Evolutionary conservation across 768 basidiomycete species (phyloP), one percentile per base, ranked within the genome.

Genomic region (Serendipita indica): DNA sequence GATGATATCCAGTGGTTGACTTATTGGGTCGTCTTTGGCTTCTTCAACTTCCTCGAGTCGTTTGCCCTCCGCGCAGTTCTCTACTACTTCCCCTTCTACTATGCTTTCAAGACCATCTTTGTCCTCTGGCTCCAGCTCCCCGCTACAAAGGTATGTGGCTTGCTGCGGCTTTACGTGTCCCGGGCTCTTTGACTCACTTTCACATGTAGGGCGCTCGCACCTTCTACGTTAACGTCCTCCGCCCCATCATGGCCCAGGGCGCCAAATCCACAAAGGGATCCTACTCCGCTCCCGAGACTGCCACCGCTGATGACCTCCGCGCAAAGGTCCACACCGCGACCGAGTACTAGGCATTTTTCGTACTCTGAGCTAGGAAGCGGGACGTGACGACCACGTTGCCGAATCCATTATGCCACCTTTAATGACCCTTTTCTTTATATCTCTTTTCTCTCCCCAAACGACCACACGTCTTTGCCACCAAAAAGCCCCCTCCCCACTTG

Each of bases 1-100:
- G 90, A 94, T 64, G 88, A 94, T 72, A 76, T 86, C 66, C 92
- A 96, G 73, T 97, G 92, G 92, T 78, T 97, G 67, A 94, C 93
- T 2, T 98, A 98, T 77, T 98, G 94, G 94, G 78, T 89, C 67
- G 79, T 94, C 58, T 93, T 96, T 65, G 91, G 90, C 58, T 86
- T 83, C 71, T 84, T 96, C 79, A 94, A 86, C 75, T 89, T 96
- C 72, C 66, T 88, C 61, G 94, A 97, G 74, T 84, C 80, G 67
- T 78, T 94, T 65, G 89, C 87, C 57, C 75, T 89, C 63, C 80
- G 86, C 57, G 61, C 86, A 61, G 79, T 96, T 61, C 82, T 97
- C 63, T 90, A 93, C 76, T 98, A 92, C 68, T 67, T 92, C 65
- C 89, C 92, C 41, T 91, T 90, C 86, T 97, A 94, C 71, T 96